Percentiles rank a stretch among this genome's conserved stretches.
phyloP scores from a whole-genome alignment of 441 rosid species.

The Populus hybrid region DNA sequence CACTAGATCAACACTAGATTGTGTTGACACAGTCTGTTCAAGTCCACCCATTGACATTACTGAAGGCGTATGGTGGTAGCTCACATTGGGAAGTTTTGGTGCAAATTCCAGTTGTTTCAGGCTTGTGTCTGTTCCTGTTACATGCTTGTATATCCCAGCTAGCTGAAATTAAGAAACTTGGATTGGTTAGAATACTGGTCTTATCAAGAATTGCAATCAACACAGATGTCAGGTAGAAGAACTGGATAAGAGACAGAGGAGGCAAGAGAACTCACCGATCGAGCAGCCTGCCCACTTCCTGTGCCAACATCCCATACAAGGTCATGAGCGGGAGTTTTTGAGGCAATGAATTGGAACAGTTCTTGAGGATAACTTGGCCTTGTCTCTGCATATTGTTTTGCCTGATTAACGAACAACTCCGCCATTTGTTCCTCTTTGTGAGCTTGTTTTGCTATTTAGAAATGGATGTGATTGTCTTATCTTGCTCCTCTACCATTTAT shows the following conservation, averaged over 20 bases:
- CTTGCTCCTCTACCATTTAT: too few relatives aligned
- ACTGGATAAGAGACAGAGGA: background rate
- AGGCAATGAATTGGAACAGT: conserved; percentile 65
- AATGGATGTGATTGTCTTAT: background rate
- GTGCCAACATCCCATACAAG: conserved; percentile 84
- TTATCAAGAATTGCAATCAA: background rate
- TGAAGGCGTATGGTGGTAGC: conserved; percentile 58
- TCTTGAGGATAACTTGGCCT: conserved; percentile 63
- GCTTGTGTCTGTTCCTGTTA: conserved; percentile 79
- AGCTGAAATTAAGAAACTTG: conserved; percentile 36
- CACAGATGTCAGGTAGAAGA: background rate
- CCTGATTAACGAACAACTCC: conserved; percentile 67
- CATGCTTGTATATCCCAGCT: conserved; percentile 54
- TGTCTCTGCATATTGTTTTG: conserved; percentile 58
- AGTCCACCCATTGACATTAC: conserved; percentile 40
- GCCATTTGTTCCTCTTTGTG: conserved; percentile 39
- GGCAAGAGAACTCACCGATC: conserved; percentile 38
- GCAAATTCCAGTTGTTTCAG: conserved; percentile 64
- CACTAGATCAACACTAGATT: conserved; percentile 59
- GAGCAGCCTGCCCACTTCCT: conserved; percentile 80
- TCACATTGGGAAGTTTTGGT: conserved; percentile 52
- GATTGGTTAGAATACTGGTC: background rate
- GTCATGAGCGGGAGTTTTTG: conserved; percentile 48
- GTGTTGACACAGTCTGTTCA: conserved; percentile 33
- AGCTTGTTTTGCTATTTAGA: background rate